Conservation (phyloP, 495 filamentous ascomycete genomes). For the Lasiosphaeria miniovina region DNA sequence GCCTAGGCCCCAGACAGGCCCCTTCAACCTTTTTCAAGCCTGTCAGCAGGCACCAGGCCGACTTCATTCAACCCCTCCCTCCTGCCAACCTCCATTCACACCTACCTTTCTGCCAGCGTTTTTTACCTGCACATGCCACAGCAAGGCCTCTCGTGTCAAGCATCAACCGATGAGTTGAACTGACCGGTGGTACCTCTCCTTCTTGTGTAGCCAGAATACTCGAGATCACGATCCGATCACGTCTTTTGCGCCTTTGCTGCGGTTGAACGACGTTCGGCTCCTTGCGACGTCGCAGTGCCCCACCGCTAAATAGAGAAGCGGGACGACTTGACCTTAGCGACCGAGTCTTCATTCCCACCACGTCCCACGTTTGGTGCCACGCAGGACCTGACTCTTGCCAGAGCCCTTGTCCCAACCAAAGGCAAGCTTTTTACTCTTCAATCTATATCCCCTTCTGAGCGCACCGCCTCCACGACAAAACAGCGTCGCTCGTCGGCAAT, state of each 20-base stretch:
- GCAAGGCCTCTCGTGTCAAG: neutral
- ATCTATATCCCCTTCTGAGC: conserved; percentile 16
- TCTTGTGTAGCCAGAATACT: neutral
- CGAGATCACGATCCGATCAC: neutral
- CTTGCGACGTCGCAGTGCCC: neutral
- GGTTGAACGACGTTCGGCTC: neutral
- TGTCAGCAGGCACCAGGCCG: neutral
- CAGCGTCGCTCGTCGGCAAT: conserved; percentile 4
- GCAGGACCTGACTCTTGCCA: conserved; percentile 9
- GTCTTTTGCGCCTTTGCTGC: neutral
- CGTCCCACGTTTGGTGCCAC: neutral
- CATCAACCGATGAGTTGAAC: neutral
- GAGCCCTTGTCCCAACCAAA: conserved; percentile 19
- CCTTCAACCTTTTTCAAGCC: too few relatives aligned
- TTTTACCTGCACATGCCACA: conserved; percentile 1
- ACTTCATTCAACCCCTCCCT: neutral
- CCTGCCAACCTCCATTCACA: neutral
- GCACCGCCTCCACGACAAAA: conserved; percentile 9
- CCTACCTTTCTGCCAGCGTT: neutral
- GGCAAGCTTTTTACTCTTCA: conserved; percentile 13
- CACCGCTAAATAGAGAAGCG: neutral
- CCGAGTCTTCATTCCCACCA: neutral
- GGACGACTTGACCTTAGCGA: neutral
- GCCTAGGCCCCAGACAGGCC: too few relatives aligned
- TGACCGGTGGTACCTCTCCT: too few relatives aligned